Evolutionary conservation across 169 alveolate genomes (phyloP).

Genomic region (Neospora caninum): DNA sequence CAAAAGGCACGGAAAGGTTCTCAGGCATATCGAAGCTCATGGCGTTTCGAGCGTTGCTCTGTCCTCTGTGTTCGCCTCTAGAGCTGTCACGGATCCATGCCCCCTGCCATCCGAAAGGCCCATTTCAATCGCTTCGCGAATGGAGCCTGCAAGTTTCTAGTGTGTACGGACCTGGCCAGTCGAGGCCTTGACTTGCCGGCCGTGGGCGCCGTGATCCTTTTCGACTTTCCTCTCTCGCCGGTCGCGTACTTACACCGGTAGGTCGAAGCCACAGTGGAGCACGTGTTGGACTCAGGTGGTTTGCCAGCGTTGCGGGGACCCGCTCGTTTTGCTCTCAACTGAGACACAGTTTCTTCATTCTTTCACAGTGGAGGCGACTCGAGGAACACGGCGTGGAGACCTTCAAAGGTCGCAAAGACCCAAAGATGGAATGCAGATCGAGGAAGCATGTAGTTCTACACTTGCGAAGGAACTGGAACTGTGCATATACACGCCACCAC

Average conservation of each 20-base stretch:
- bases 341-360: not conserved
- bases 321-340: not conserved
- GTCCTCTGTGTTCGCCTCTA: not conserved
- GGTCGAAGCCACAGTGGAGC: not conserved
- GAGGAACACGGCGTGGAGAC: too few relatives aligned
- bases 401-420: too few relatives aligned
- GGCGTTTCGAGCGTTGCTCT: too few relatives aligned
- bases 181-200: constrained; percentile 98
- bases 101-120: not conserved
- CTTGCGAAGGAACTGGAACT: too few relatives aligned
- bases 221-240: constrained; percentile 92
- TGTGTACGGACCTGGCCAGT: constrained; percentile 96
- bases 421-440: too few relatives aligned
- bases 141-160: constrained; percentile 70
- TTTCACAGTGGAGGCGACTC: not conserved
- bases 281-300: not conserved
- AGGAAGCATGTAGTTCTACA: too few relatives aligned
- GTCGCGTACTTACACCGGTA: constrained; percentile 90
- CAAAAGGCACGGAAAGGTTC: too few relatives aligned
- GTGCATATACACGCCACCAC: too few relatives aligned
- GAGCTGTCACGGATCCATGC: constrained; percentile 41
- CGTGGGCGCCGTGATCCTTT: constrained; percentile 93
- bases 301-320: not conserved
- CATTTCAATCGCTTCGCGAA: not conserved
- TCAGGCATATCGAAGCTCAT: too few relatives aligned